Evolutionary conservation across 2,329 filamentous ascomycete species (phyloP).

Genomic region (Aspergillus sp.): DNA sequence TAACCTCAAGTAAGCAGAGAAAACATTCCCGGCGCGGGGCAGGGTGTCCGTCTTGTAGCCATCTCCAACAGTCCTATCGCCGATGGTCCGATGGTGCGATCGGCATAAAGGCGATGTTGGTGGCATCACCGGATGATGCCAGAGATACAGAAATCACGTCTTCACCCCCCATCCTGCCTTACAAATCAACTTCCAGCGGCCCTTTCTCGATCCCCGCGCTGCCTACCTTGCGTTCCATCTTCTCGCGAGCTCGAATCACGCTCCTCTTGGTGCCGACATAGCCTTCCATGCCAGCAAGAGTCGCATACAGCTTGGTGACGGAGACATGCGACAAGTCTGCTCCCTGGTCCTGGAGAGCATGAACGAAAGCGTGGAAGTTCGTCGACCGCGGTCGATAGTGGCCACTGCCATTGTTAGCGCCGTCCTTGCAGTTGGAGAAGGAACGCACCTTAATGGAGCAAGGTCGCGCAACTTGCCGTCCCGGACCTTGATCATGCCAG

Average conservation of each 20-base stretch:
- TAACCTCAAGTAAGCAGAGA: neutral
- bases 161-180: neutral
- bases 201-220: neutral
- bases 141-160: conserved; percentile 11
- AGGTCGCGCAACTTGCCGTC: conserved; percentile 73
- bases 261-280: conserved; percentile 65
- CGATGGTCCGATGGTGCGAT: conserved; percentile 6
- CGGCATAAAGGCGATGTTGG: neutral
- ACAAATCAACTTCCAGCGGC: neutral
- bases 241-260: conserved; percentile 21
- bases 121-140: conserved; percentile 4
- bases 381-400: conserved; percentile 82
- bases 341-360: conserved; percentile 67
- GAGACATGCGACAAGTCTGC: conserved; percentile 78
- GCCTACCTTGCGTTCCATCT: conserved; percentile 13
- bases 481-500: conserved; percentile 82
- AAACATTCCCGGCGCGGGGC: neutral
- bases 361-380: conserved; percentile 81
- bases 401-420: conserved; percentile 57
- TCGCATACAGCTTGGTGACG: conserved; percentile 77
- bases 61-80: neutral
- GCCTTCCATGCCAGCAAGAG: conserved; percentile 78
- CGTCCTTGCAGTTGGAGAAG: neutral
- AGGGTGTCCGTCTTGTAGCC: neutral
- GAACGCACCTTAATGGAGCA: conserved; percentile 54